Base-by-base conservation (phyloP, 2,329 filamentous ascomycete genomes). In the Pyrenophora seminiperda region DNA sequence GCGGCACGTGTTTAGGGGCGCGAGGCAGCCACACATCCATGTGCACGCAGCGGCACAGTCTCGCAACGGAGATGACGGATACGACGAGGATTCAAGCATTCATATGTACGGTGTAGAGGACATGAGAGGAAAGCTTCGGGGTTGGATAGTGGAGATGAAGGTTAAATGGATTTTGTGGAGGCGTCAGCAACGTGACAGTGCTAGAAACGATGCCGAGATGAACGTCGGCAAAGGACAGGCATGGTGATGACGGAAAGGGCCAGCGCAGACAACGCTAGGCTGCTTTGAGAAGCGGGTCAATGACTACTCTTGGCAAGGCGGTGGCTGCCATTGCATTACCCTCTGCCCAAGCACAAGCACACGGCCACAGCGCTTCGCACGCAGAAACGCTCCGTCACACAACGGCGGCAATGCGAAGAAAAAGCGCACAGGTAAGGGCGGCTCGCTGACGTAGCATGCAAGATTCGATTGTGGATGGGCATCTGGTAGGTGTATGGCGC, bases 161-260 rank as follows among this genome's bases (percentile, higher is more conserved):
- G 7, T 27, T 9, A 7, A 24, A 11, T 27, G 9, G 24, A 27
- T 2, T 13, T 4, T 11, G 9, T 11, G 24, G 24, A 27, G 24
- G 24, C 24, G 24, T 27, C 24, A 27, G 24, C 24, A 27, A 10
- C 24, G 3, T 10, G 24, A 27, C 10, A 4, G 50, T 47, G 47
- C 31, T 46, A 41, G 48, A 52, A 47, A 22, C 49, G 49, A 50
- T 45, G 49, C 53, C 62, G 63, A 65, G 63, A 66, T 65, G 58
- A 65, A 59, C 48, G 34, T 51, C 41, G 50, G 50, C 29, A 38
- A 38, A 45, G 33, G 32, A 46, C 47, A 33, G 37, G 48, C 46
- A 36, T 54, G 27, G 45, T 48, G 51, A 34, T 27, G 34, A 46
- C 30, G 40, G 51, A 54, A 57, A 22, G 46, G 53, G 39, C 40